These are phyloP conservation scores for Vigna trinervia DNA, from an alignment of 306 rosid species.

Conservation along the genomic window DNA sequence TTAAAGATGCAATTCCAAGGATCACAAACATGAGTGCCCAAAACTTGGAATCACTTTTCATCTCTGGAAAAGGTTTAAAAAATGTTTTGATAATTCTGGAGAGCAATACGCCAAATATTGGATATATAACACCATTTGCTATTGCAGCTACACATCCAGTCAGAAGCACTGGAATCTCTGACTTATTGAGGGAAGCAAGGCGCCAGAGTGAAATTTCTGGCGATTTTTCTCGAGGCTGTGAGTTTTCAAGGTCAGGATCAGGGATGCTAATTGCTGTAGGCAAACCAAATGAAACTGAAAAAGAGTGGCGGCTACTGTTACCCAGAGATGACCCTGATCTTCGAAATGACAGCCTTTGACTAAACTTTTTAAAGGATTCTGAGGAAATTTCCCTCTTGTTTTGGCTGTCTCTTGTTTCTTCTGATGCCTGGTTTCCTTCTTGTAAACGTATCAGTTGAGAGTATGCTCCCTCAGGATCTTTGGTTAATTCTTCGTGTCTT, in stretches of 20 bases:
- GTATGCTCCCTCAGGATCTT: slow-evolving; percentile 74
- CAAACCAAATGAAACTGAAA: slow-evolving; percentile 62
- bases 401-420: slow-evolving; percentile 42
- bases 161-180: slow-evolving; percentile 73
- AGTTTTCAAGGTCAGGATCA: slow-evolving; percentile 37
- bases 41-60: slow-evolving; percentile 63
- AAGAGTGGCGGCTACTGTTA: slow-evolving; percentile 68
- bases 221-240: slow-evolving; percentile 38
- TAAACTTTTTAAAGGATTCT: slow-evolving; percentile 56
- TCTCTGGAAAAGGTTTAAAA: slow-evolving; percentile 59
- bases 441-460: slow-evolving; percentile 74
- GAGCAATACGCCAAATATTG: slow-evolving; percentile 59
- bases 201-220: slow-evolving; percentile 57
- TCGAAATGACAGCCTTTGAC: slow-evolving; percentile 54
- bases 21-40: slow-evolving; percentile 67
- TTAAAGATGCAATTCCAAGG: slow-evolving; percentile 58
- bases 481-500: slow-evolving; percentile 58
- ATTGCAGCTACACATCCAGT: slow-evolving; percentile 64
- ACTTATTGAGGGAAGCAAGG: slow-evolving; percentile 79
- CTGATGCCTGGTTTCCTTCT: slow-evolving; percentile 59
- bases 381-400: slow-evolving; percentile 46
- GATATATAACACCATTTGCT: slow-evolving; percentile 60
- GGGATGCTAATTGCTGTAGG: slow-evolving; percentile 56
- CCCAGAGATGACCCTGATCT: slow-evolving; percentile 71
- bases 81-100: slow-evolving; percentile 63